Evolutionary conservation across 116 monocot species (phyloP), one percentile per base, ranked within the genome.

Genomic region (Trichopus zeylanicus): DNA sequence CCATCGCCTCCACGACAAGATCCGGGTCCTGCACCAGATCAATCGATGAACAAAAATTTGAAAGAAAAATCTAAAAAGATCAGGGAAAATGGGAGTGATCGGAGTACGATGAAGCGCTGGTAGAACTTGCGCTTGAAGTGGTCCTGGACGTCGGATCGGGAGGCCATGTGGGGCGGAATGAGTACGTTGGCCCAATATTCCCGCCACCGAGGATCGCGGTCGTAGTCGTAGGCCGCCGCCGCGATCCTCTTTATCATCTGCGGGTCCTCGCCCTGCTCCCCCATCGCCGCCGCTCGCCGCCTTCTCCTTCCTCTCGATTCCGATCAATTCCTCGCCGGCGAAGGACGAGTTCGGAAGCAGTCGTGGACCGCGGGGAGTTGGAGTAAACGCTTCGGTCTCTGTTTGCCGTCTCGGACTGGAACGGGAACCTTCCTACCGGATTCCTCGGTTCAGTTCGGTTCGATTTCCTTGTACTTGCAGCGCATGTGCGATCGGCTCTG

Each of bases 61-160:
- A 12, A 46, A 48, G 30, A 6, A 18, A 53, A 16, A 51, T 9
- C 49, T 5, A 6, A 49, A 49, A 22, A 20, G 22, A 49, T 49
- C 26, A 6, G 10, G n/a, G 26, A n/a, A 16, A 35, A 23, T n/a
- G 51, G 25, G 26, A 10, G 22, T 49, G 56, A 62, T n/a, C n/a
- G n/a, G n/a, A n/a, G n/a, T n/a, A 97, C 97, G 70, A 97, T 71
- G 80, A 59, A 85, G 20, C 87, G 67, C 74, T 91, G 81, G 77
- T 91, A 97, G 80, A 97, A 97, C 81, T 91, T 97, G 74, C 74
- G 91, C 80, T 97, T 97, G 79, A 77, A 97, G 78, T 97, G 88
- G 51, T 80, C 81, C 55, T 79, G 63, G 48, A 91, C 84, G 51
- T 82, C 84, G 60, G 88, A 68, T 67, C 81, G 68, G 33, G 84